phyloP scores from a whole-genome alignment of 176 grass and related monocot species.

The Zoysia pacifica region DNA sequence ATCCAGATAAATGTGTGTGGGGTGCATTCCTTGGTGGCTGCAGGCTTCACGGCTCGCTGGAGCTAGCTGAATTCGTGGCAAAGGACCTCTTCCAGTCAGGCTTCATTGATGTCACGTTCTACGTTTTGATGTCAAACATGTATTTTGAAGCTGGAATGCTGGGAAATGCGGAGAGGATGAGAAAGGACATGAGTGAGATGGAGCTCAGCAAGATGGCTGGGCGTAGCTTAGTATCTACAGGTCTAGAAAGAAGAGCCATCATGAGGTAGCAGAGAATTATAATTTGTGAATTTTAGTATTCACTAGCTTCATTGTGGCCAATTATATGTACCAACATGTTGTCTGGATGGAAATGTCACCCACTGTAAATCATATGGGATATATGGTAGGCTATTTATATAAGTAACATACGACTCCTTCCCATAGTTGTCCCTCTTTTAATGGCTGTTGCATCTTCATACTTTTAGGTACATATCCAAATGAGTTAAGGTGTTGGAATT shows the following conservation, averaged over 20 bases:
- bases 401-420: neutral
- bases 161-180: constrained; percentile 57
- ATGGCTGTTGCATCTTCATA: neutral
- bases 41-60: constrained; percentile 57
- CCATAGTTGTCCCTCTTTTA: neutral
- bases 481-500: neutral
- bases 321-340: neutral
- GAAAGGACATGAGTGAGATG: constrained; percentile 50
- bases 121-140: constrained; percentile 58
- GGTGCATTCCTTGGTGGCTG: constrained; percentile 66
- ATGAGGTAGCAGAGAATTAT: constrained; percentile 24
- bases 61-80: constrained; percentile 54
- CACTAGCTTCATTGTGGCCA: constrained; percentile 3
- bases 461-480: neutral
- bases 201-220: constrained; percentile 59
- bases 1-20: constrained; percentile 66
- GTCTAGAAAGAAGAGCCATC: constrained; percentile 26
- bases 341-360: neutral
- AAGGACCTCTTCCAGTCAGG: constrained; percentile 47
- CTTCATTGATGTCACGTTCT: constrained; percentile 46
- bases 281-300: neutral
- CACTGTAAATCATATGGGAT: neutral
- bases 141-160: constrained; percentile 54
- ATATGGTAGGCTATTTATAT: neutral
- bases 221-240: constrained; percentile 39